A percentile compares a stretch with the other conserved stretches of the same genome.
Conservation (phyloP, 768 basidiomycete species). For the Agaricus subrufescens region DNA sequence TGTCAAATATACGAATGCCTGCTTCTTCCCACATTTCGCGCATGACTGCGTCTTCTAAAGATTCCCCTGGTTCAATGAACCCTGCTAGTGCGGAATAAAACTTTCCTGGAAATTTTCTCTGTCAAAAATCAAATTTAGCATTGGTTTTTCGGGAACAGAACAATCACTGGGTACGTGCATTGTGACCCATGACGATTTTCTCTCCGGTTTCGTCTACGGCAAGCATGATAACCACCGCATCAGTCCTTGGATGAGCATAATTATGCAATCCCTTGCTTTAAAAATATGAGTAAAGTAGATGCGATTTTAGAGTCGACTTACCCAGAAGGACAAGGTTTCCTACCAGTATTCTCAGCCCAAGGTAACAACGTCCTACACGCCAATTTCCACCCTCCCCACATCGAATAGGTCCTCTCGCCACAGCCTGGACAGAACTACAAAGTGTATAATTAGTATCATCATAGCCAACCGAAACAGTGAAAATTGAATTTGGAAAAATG, state of each 20-base stretch:
- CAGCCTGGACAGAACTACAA: slow-evolving; percentile 85
- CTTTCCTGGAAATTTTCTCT: slow-evolving; percentile 62
- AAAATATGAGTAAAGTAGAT: slow-evolving; percentile 7
- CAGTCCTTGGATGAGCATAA: slow-evolving; percentile 76
- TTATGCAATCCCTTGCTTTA: slow-evolving; percentile 82
- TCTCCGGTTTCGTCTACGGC: slow-evolving; percentile 77
- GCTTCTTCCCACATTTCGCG: slow-evolving; percentile 97
- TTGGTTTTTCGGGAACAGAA: too few relatives aligned
- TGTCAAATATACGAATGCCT: slow-evolving; percentile 80
- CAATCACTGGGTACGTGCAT: slow-evolving; percentile 40
- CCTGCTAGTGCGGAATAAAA: slow-evolving; percentile 92
- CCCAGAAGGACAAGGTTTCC: slow-evolving; percentile 69
- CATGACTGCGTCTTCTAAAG: slow-evolving; percentile 88
- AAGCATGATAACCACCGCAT: slow-evolving; percentile 90
- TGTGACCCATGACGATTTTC: slow-evolving; percentile 82
- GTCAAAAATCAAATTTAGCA: not conserved
- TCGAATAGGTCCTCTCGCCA: slow-evolving; percentile 72
- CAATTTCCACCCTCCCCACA: slow-evolving; percentile 97
- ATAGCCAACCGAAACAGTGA: too few relatives aligned
- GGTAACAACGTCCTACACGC: slow-evolving; percentile 75
- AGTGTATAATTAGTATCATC: too few relatives aligned
- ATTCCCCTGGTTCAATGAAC: slow-evolving; percentile 92
- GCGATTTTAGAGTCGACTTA: slow-evolving; percentile 27
- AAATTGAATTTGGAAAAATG: too few relatives aligned
- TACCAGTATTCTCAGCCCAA: slow-evolving; percentile 61